phyloP scores from a whole-genome alignment of 345 rosid genomes.

The Conringia planisiliqua region DNA sequence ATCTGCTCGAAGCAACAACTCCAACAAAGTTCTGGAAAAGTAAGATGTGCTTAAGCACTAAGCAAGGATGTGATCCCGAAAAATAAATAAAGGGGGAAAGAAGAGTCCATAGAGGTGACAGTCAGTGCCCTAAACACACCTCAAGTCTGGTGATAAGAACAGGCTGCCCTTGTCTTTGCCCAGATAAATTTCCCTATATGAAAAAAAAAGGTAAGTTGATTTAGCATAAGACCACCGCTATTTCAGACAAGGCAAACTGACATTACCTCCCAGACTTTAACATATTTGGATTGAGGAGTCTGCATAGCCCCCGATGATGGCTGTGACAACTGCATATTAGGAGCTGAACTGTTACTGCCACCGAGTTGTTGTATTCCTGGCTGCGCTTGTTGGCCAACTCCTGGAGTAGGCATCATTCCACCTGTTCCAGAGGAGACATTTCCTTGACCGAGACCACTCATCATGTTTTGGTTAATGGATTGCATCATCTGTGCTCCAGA shows the following conservation, averaged over 20 bases:
- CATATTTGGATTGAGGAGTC: conserved; percentile 73
- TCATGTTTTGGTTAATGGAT: conserved; percentile 72
- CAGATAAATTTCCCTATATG: conserved; percentile 85
- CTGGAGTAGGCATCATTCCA: conserved; percentile 88
- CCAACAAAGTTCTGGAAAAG: background rate
- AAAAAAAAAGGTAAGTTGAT: conserved; percentile 12
- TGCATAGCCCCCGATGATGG: conserved; percentile 68
- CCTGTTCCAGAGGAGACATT: conserved; percentile 65
- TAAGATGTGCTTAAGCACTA: conserved; percentile 3
- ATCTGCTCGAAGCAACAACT: conserved; percentile 2
- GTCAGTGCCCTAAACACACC: conserved; percentile 43
- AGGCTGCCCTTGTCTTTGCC: conserved; percentile 96
- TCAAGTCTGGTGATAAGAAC: conserved; percentile 93
- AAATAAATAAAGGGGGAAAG: background rate
- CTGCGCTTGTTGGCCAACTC: conserved; percentile 76
- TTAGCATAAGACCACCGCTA: background rate
- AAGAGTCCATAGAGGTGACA: background rate
- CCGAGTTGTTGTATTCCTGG: conserved; percentile 66
- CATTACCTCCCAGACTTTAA: conserved; percentile 96
- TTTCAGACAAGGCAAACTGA: conserved; percentile 5
- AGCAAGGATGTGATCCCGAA: conserved; percentile 3
- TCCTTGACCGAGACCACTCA: conserved; percentile 68
- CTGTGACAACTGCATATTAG: conserved; percentile 69
- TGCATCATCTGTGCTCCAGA: conserved; percentile 80
- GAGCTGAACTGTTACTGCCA: conserved; percentile 55